These are phyloP conservation scores for Marasmius fiardii DNA, from an alignment of 1,284 basidiomycete species.

Conservation along the genomic window DNA sequence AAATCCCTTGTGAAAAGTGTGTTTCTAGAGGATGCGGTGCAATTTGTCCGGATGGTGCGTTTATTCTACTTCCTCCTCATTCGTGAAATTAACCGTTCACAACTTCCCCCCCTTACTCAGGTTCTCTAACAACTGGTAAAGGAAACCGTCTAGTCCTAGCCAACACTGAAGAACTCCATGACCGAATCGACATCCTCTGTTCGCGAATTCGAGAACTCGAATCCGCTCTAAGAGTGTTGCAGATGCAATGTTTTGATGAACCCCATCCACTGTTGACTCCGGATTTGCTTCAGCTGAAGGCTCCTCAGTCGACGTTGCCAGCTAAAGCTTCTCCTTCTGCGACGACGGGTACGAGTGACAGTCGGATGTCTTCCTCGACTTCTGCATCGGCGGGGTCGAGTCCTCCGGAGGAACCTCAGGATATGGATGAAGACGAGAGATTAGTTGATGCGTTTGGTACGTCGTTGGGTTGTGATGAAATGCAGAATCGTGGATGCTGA, in stretches of 20 bases:
- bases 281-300: conserved; percentile 21
- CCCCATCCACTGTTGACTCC: conserved; percentile 42
- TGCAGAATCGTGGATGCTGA: not conserved
- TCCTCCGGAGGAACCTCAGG: conserved; percentile 5
- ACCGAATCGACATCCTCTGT: conserved; percentile 52
- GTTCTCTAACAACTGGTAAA: conserved; percentile 55
- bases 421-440: conserved; percentile 37
- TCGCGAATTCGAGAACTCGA: conserved; percentile 58
- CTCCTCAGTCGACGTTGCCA: conserved; percentile 5
- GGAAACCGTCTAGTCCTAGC: conserved; percentile 60
- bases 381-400: not conserved
- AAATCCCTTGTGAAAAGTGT: conserved; percentile 71
- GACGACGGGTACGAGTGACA: not conserved
- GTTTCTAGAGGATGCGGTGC: conserved; percentile 63
- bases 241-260: conserved; percentile 41
- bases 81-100: not conserved
- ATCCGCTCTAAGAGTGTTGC: conserved; percentile 45
- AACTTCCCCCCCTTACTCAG: conserved; percentile 24
- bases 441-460: conserved; percentile 58
- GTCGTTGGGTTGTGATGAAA: not conserved
- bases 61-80: not conserved
- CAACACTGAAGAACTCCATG: conserved; percentile 65
- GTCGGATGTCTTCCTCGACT: not conserved
- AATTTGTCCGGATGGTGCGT: conserved; percentile 67
- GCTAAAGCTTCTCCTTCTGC: not conserved